These are phyloP conservation scores for Phylloporus sp. DNA, from an alignment of 1,284 basidiomycete genomes.

Conservation along the genomic window DNA sequence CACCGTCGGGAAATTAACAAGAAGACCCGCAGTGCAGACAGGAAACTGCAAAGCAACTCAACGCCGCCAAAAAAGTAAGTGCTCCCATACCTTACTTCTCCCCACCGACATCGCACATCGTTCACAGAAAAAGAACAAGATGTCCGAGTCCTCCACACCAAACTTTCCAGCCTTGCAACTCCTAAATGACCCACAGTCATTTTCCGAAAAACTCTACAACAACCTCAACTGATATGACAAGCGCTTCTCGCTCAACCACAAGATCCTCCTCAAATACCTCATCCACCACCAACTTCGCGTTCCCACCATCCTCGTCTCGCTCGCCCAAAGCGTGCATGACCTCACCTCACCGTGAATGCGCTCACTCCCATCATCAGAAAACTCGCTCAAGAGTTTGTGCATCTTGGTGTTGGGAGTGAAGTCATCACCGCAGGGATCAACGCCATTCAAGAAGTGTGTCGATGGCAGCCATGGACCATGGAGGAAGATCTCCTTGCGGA, in stretches of 20 bases:
- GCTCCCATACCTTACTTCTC: constrained; percentile 9
- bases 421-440: constrained; percentile 97
- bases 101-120: neutral
- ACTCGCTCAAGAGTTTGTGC: constrained; percentile 94
- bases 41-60: constrained; percentile 78
- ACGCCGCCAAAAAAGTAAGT: constrained; percentile 70
- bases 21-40: constrained; percentile 81
- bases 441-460: constrained; percentile 91
- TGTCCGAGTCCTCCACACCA: constrained; percentile 48
- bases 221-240: constrained; percentile 88
- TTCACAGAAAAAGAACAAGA: constrained; percentile 63
- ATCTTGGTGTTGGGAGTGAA: constrained; percentile 95
- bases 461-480: constrained; percentile 96
- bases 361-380: constrained; percentile 91
- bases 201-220: constrained; percentile 95
- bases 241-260: constrained; percentile 94
- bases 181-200: constrained; percentile 94
- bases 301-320: constrained; percentile 91
- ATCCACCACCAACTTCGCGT: constrained; percentile 93
- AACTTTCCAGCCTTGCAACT: constrained; percentile 97
- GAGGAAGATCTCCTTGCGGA: constrained; percentile 92
- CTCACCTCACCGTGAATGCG: constrained; percentile 94
- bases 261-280: constrained; percentile 94
- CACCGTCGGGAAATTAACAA: constrained; percentile 90
- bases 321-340: constrained; percentile 96